phyloP scores from a whole-genome alignment of 1,139 yeast genomes.

The Saccharomyces pastorianus region DNA sequence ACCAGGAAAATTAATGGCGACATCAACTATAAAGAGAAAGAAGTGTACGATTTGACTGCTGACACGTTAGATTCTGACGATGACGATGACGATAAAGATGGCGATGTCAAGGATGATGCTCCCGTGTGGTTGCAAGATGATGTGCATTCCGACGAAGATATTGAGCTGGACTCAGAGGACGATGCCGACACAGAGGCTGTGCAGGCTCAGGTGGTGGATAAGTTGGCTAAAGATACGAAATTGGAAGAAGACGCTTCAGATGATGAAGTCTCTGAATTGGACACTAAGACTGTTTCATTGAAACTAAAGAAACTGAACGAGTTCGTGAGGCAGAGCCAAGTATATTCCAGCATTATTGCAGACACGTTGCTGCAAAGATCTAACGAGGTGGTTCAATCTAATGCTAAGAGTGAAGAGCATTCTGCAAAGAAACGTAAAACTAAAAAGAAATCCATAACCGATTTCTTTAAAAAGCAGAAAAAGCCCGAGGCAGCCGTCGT shows the following conservation, averaged over 20 bases:
- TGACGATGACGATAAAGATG: conserved; percentile 5
- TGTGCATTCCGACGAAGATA: conserved; percentile 14
- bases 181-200: conserved; percentile 19
- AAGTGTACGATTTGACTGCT: conserved; percentile 8
- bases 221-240: conserved; percentile 7
- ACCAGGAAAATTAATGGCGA: conserved; percentile 1
- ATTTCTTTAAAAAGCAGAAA: conserved; percentile 21
- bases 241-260: conserved; percentile 8
- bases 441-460: conserved; percentile 15
- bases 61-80: conserved; percentile 5
- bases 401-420: conserved; percentile 10
- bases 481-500: conserved; percentile 7
- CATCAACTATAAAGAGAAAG: conserved; percentile 15
- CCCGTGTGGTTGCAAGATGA: conserved; percentile 27
- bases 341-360: conserved; percentile 75
- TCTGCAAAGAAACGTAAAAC: conserved; percentile 21
- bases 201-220: conserved; percentile 8
- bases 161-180: conserved; percentile 26
- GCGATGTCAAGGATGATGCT: conserved; percentile 4
- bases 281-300: conserved; percentile 22
- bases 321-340: conserved; percentile 72
- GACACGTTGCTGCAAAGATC: conserved; percentile 55
- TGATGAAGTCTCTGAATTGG: conserved; percentile 18
- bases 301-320: conserved; percentile 60
- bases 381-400: conserved; percentile 25